Base-by-base conservation (phyloP, 345 rosid species). In the Sisymbrium irio region DNA sequence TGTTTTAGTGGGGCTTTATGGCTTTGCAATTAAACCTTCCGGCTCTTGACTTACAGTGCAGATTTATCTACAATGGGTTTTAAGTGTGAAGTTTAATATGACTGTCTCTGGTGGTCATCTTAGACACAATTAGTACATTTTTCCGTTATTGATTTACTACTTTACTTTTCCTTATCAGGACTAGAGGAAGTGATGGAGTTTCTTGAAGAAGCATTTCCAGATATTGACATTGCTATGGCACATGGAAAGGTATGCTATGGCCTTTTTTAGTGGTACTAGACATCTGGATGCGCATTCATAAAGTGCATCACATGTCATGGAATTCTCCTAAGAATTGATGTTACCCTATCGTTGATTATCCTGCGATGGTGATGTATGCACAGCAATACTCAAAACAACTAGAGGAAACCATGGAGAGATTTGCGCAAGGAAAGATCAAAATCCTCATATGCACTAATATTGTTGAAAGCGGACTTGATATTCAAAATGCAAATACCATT, bases 391-490 rank as follows among this genome's bases (percentile, higher is more conserved):
- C 96, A 37, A 94, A 85, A 82, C 90, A 87, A 73, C 92, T 91
- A 36, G 96, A 94, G 82, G 93, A 88, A 15, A 88, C 98, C 67
- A 94, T 94, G 96, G 97, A 89, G 84, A 88, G 86, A 80, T 94
- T 94, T 72, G 86, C 85, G 14, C 83, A 83, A 74, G 98, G 98
- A 57, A 87, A 84, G 54, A 84, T 86, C 69, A 88, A 85, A 83
- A 86, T 94, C 77, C 95, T 94, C 60, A 79, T 91, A 67, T 89
- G 93, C 81, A 91, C 97, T 49, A 94, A 91, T 76, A 91, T 94
- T 65, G 97, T 94, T 46, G 98, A 94, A 84, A 94, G 97, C 63
- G 97, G 97, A 80, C 96, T 94, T 67, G 96, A 91, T 79, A 94
- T 94, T 84, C 97, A 89, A 67, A 94, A 94, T 61, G 96, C 97